Conservation (phyloP, 1,139 yeast species). For the Meyerozyma sp. region DNA sequence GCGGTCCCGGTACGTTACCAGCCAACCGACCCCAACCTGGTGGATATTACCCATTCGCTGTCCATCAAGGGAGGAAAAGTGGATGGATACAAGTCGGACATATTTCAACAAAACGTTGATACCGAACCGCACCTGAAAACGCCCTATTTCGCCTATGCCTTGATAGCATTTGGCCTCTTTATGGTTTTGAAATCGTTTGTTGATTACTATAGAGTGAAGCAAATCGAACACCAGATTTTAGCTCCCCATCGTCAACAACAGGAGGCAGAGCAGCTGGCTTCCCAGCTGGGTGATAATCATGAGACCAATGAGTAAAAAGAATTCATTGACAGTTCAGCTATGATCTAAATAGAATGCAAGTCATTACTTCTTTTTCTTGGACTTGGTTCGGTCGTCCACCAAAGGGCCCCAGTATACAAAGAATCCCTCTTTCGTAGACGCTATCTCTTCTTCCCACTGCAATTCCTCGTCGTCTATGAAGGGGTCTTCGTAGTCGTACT, state of each 20-base stretch:
- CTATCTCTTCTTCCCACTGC: conserved; percentile 89
- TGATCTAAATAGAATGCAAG: not conserved
- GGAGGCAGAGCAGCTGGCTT: not conserved
- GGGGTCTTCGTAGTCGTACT: conserved; percentile 90
- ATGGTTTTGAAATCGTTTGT: conserved; percentile 60
- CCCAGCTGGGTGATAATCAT: not conserved
- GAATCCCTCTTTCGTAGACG: conserved; percentile 91
- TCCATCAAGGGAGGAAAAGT: conserved; percentile 33
- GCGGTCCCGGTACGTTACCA: conserved; percentile 36
- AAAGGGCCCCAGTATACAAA: conserved; percentile 95
- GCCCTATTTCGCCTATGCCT: conserved; percentile 50
- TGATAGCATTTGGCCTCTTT: conserved; percentile 65
- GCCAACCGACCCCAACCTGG: conserved; percentile 53
- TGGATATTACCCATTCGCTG: conserved; percentile 39
- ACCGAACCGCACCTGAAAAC: conserved; percentile 14
- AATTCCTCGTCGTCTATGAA: conserved; percentile 94
- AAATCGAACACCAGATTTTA: conserved; percentile 62
- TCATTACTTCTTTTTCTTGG: conserved; percentile 11
- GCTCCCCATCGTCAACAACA: conserved; percentile 25
- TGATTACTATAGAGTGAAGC: conserved; percentile 73
- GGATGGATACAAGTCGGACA: conserved; percentile 44
- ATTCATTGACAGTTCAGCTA: not conserved
- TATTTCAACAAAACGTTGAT: conserved; percentile 15
- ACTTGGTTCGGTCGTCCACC: conserved; percentile 50
- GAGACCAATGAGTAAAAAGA: not conserved